Conservation (phyloP, 73 alveolate species). For the Paraurostyla sp. region DNA sequence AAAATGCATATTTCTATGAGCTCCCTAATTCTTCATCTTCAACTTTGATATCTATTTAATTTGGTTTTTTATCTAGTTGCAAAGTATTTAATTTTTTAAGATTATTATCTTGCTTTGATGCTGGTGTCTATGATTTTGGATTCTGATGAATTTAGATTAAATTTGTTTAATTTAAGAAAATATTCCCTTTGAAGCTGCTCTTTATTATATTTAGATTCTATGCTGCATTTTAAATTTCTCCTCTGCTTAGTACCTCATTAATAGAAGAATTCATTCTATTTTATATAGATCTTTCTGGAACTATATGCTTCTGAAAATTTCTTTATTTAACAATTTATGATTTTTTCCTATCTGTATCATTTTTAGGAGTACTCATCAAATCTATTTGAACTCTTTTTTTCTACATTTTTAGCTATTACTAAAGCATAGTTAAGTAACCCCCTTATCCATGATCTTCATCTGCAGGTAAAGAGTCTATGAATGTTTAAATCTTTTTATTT, state of each 20-base stretch:
- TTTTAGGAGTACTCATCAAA: not conserved
- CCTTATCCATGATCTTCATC: not conserved
- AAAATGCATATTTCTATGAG: too few relatives aligned
- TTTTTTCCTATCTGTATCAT: not conserved
- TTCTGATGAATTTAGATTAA: not conserved
- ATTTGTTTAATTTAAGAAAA: not conserved
- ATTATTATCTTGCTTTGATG: not conserved
- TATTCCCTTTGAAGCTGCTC: not conserved
- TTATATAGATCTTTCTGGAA: not conserved
- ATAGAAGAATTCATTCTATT: conserved; percentile 39
- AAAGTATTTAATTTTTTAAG: too few relatives aligned
- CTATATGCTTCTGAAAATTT: not conserved
- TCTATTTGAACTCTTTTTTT: not conserved
- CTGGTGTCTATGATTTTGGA: not conserved
- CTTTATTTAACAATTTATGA: not conserved
- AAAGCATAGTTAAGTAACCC: not conserved
- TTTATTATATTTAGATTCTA: not conserved
- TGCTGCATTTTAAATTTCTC: conserved; percentile 14
- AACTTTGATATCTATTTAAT: too few relatives aligned
- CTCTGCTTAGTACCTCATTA: conserved; percentile 10
- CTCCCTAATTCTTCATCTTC: too few relatives aligned
- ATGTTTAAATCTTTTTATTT: not conserved
- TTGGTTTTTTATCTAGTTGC: too few relatives aligned
- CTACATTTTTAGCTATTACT: not conserved
- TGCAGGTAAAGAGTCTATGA: not conserved